Conservation (phyloP, 176 grass and related monocot genomes). For the Chrysopogon serrulatus region DNA sequence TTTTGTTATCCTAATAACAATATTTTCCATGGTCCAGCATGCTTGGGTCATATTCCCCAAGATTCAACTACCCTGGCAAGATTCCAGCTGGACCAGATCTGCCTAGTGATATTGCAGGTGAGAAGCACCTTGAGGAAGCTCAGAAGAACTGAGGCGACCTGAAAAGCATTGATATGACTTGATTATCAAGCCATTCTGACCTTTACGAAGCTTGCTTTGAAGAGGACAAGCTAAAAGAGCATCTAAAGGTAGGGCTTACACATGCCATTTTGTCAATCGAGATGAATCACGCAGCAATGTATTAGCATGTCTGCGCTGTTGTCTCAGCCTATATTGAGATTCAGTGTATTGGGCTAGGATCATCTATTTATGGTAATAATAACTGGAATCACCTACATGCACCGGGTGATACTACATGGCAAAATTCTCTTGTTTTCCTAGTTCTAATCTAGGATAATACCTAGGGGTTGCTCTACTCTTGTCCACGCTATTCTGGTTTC, state of each 20-base stretch:
- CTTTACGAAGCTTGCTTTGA: neutral
- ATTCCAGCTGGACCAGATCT: constrained; percentile 46
- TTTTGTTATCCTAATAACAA: neutral
- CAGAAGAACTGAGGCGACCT: neutral
- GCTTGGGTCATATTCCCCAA: constrained; percentile 33
- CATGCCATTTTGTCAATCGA: neutral
- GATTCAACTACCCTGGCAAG: constrained; percentile 64
- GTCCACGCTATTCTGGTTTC: neutral
- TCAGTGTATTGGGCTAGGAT: neutral
- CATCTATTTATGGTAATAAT: neutral
- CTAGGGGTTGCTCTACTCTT: neutral
- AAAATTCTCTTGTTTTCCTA: neutral
- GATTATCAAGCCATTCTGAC: neutral
- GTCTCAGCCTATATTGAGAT: neutral
- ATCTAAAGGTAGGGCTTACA: neutral
- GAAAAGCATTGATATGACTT: neutral
- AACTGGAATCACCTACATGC: neutral
- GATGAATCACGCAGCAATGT: neutral
- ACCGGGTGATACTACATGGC: too few relatives aligned
- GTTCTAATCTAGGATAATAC: neutral
- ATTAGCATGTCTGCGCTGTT: neutral
- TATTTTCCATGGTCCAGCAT: constrained; percentile 29
- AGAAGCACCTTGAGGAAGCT: constrained; percentile 18
- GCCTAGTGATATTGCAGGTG: constrained; percentile 44
- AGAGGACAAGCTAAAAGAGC: neutral